Evolutionary conservation across 805 yeast species (phyloP).

Genomic region (Vanderwaltozyma tropicalis): DNA sequence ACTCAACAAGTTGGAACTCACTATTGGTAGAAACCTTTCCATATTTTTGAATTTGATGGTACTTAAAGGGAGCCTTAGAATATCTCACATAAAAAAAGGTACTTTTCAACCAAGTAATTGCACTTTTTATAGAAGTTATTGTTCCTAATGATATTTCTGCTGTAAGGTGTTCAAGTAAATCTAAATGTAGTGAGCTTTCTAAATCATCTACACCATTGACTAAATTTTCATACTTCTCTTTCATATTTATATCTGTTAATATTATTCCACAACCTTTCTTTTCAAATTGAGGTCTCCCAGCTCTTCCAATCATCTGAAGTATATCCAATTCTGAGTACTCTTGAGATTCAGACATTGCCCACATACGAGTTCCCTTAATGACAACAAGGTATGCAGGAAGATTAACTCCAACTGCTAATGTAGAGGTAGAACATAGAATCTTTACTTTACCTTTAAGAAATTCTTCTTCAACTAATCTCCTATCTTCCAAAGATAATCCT

Average conservation of each 20-base stretch:
- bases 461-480: conserved; percentile 35
- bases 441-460: conserved; percentile 35
- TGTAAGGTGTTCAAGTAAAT: conserved; percentile 33
- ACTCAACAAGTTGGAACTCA: conserved; percentile 27
- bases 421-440: conserved; percentile 47
- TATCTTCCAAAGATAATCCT: conserved; percentile 40
- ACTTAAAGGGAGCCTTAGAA: conserved; percentile 32
- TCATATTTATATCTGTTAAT: conserved; percentile 33
- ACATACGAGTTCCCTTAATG: conserved; percentile 53
- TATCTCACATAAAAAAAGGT: conserved; percentile 42
- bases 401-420: conserved; percentile 52
- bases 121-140: conserved; percentile 29
- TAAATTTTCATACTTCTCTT: conserved; percentile 32
- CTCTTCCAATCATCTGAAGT: conserved; percentile 56
- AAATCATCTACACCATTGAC: conserved; percentile 34
- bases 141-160: conserved; percentile 37
- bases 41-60: conserved; percentile 24
- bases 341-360: conserved; percentile 38
- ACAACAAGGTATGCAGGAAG: conserved; percentile 51
- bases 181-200: conserved; percentile 37
- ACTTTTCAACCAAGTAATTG: conserved; percentile 37
- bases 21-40: conserved; percentile 9
- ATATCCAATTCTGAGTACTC: conserved; percentile 49
- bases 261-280: conserved; percentile 38
- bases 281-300: conserved; percentile 53